A percentile compares a stretch with the other conserved stretches of the same genome.
These are phyloP conservation scores for Calonectria hongkongensis DNA, from an alignment of 2,329 filamentous ascomycete species.

Conservation along the genomic window DNA sequence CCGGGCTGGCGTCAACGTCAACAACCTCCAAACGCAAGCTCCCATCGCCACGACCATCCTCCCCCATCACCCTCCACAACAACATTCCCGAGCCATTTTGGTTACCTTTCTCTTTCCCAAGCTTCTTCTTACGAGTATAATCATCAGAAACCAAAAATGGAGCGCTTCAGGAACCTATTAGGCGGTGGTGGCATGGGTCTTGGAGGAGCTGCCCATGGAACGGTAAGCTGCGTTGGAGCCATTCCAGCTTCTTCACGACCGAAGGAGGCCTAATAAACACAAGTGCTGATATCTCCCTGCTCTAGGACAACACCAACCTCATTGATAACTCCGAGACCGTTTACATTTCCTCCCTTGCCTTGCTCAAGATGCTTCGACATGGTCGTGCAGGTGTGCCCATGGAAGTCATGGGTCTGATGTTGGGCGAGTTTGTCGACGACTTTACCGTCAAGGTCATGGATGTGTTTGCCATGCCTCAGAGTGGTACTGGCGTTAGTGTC, in stretches of 20 bases:
- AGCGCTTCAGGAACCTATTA: slow-evolving; percentile 93
- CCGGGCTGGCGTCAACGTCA: slow-evolving; percentile 60
- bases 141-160: slow-evolving; percentile 75
- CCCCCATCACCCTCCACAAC: slow-evolving; percentile 43
- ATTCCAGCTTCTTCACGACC: slow-evolving; percentile 38
- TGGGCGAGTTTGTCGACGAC: slow-evolving; percentile 98
- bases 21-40: slow-evolving; percentile 52
- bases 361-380: slow-evolving; percentile 99
- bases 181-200: slow-evolving; percentile 83
- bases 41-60: slow-evolving; percentile 47
- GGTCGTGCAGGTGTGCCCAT: slow-evolving; percentile 98
- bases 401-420: slow-evolving; percentile 99
- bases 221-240: slow-evolving; percentile 58
- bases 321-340: slow-evolving; percentile 99
- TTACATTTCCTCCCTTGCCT: slow-evolving; percentile 97
- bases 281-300: slow-evolving; percentile 36
- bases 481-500: slow-evolving; percentile 97
- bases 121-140: slow-evolving; percentile 29
- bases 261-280: slow-evolving; percentile 19
- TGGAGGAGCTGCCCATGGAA: slow-evolving; percentile 66
- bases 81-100: slow-evolving; percentile 27
- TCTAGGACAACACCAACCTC: slow-evolving; percentile 89
- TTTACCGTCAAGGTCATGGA: slow-evolving; percentile 99
- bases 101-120: slow-evolving; percentile 22
- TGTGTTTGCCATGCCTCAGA: slow-evolving; percentile 99